A percentile compares a stretch with the other conserved stretches of the same genome.
Evolutionary conservation across 1,284 basidiomycete genomes (phyloP).

Genomic region (Moesziomyces globuligerus): DNA sequence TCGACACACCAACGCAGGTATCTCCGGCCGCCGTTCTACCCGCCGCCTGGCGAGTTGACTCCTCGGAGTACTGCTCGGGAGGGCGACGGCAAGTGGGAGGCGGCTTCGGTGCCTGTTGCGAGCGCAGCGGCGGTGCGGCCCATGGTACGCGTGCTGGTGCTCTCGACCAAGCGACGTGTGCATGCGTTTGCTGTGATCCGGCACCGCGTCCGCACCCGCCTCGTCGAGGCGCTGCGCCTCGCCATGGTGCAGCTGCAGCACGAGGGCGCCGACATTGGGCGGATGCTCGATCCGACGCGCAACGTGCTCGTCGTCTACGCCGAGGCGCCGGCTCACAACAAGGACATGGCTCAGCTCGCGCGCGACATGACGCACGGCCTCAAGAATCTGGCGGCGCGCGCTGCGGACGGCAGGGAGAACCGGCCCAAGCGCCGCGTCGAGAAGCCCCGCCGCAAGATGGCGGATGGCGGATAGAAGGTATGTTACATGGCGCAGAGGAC

Average conservation of each 20-base stretch:
- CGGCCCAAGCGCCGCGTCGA: not conserved
- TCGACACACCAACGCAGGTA: conserved; percentile 35
- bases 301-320: conserved; percentile 24
- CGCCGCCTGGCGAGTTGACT: not conserved
- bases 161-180: conserved; percentile 52
- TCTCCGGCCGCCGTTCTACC: conserved; percentile 4
- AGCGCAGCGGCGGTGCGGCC: conserved; percentile 1
- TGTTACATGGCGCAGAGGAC: not conserved
- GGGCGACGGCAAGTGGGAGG: not conserved
- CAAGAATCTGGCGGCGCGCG: not conserved
- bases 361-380: conserved; percentile 16
- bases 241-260: conserved; percentile 14
- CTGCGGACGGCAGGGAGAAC: not conserved
- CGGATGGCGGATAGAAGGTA: too few species aligned
- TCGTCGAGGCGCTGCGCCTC: conserved; percentile 41
- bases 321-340: conserved; percentile 11
- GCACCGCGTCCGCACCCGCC: conserved; percentile 35
- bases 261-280: not conserved
- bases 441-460: too few species aligned
- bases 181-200: conserved; percentile 59
- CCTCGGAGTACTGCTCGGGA: too few species aligned
- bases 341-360: conserved; percentile 15
- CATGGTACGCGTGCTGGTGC: conserved; percentile 31
- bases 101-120: not conserved
- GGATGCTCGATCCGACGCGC: conserved; percentile 6